These are phyloP conservation scores for Perilla frutescens DNA, from an alignment of 257 asterid genomes.

Conservation along the genomic window DNA sequence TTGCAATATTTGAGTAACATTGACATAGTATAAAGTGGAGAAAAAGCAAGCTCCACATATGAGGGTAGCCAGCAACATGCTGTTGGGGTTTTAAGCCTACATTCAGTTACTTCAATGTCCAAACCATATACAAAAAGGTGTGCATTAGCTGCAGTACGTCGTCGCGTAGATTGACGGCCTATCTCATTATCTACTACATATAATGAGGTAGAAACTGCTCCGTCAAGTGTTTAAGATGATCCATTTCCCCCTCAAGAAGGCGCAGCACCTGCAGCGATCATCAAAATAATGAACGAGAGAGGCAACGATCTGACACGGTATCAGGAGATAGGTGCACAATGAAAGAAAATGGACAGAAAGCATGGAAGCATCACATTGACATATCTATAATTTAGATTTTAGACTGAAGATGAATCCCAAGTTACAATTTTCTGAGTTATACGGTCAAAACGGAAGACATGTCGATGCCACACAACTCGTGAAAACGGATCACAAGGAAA, in stretches of 20 bases:
- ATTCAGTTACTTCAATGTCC: not conserved
- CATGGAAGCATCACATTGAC: too few species aligned
- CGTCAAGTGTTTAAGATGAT: conserved; percentile 54
- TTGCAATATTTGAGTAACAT: conserved; percentile 12
- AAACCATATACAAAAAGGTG: not conserved
- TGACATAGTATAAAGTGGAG: conserved; percentile 21
- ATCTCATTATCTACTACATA: conserved; percentile 36
- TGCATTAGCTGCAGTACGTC: not conserved
- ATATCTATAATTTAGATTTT: too few species aligned
- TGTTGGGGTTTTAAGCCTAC: not conserved
- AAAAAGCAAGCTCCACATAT: conserved; percentile 10
- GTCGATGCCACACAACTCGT: too few species aligned
- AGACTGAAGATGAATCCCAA: too few species aligned
- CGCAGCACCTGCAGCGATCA: conserved; percentile 62
- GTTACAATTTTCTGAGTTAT: too few species aligned
- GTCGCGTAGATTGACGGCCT: not conserved
- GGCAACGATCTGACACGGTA: too few species aligned
- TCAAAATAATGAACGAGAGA: not conserved
- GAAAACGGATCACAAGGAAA: too few species aligned
- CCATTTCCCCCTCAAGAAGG: conserved; percentile 73
- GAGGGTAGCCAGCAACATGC: conserved; percentile 4
- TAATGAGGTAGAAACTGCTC: conserved; percentile 74
- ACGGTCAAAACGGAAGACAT: too few species aligned
- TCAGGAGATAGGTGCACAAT: too few species aligned
- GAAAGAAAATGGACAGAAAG: too few species aligned